phyloP scores from a whole-genome alignment of 495 filamentous ascomycete species.

The Xylaria curta region DNA sequence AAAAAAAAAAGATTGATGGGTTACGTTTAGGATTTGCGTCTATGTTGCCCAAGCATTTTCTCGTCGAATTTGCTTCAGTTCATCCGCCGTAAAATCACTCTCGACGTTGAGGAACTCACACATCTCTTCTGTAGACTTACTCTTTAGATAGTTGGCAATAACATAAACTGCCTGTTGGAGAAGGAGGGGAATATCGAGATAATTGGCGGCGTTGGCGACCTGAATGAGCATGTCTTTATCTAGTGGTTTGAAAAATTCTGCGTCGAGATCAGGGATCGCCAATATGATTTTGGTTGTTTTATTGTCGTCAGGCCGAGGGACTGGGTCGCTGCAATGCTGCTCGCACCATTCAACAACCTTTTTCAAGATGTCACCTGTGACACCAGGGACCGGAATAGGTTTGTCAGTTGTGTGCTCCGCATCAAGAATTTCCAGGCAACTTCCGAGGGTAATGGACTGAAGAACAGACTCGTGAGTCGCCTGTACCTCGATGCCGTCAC shows the following conservation, averaged over 20 bases:
- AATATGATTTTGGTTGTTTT: background rate
- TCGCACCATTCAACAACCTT: constrained; percentile 20
- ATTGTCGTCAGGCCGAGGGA: background rate
- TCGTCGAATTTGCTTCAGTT: background rate
- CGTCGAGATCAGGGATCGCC: background rate
- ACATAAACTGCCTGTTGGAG: background rate
- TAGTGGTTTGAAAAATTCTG: background rate
- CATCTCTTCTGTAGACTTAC: background rate
- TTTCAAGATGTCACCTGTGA: background rate
- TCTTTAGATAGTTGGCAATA: background rate
- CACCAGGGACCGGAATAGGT: background rate
- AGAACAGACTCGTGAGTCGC: background rate
- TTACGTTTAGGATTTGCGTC: background rate
- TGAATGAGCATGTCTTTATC: background rate
- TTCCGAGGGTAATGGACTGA: background rate
- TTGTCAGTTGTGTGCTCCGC: background rate
- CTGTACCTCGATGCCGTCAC: background rate
- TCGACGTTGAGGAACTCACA: background rate
- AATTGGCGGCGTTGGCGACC: background rate
- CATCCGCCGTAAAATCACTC: background rate
- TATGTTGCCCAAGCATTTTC: background rate
- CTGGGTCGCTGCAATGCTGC: background rate
- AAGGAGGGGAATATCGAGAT: constrained; percentile 10
- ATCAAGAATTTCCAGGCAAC: background rate
- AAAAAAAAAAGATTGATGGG: too few relatives aligned